Percentiles rank a stretch among this genome's conserved stretches.
Evolutionary conservation across 2,329 filamentous ascomycete genomes (phyloP).

Genomic region (Botrytis pseudocinerea): DNA sequence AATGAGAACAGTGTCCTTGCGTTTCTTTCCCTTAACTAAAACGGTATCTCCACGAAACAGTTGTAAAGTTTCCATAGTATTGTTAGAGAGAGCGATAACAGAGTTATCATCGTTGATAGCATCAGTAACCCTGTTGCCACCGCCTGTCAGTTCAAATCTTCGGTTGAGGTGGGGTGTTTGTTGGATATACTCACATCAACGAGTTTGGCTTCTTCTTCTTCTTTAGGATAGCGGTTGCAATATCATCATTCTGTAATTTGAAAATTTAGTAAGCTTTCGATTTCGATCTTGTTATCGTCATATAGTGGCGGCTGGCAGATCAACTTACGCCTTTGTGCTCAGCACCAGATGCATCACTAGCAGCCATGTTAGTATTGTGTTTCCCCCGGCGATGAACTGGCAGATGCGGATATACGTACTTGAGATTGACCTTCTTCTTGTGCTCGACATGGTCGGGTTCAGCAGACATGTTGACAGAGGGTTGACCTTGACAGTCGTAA

Average conservation of each 20-base stretch:
- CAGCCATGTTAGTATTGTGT: slow-evolving; percentile 43
- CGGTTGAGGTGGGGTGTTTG: slow-evolving; percentile 21
- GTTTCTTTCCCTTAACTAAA: slow-evolving; percentile 98
- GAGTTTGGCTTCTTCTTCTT: slow-evolving; percentile 99
- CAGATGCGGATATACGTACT: slow-evolving; percentile 55
- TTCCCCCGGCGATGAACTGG: slow-evolving; percentile 11
- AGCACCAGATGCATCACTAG: slow-evolving; percentile 83
- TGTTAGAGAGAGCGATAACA: slow-evolving; percentile 96
- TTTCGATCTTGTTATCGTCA: slow-evolving; percentile 30
- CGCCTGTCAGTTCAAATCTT: slow-evolving; percentile 41
- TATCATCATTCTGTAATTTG: slow-evolving; percentile 73
- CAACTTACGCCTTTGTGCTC: slow-evolving; percentile 76
- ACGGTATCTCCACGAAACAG: slow-evolving; percentile 99
- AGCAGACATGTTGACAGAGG: slow-evolving; percentile 66
- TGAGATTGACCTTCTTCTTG: slow-evolving; percentile 82
- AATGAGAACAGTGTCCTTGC: slow-evolving; percentile 97
- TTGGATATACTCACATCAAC: slow-evolving; percentile 70
- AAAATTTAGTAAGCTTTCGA: slow-evolving; percentile 45
- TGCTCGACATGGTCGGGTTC: slow-evolving; percentile 63
- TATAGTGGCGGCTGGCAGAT: slow-evolving; percentile 31
- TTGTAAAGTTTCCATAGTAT: slow-evolving; percentile 97
- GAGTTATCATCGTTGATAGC: slow-evolving; percentile 99
- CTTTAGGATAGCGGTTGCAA: slow-evolving; percentile 94
- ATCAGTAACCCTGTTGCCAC: slow-evolving; percentile 79
- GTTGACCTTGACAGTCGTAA: slow-evolving; percentile 19